Evolutionary conservation across 2,329 filamentous ascomycete genomes (phyloP), one percentile per base, ranked within the genome.

Genomic region (Fusarium hostae): DNA sequence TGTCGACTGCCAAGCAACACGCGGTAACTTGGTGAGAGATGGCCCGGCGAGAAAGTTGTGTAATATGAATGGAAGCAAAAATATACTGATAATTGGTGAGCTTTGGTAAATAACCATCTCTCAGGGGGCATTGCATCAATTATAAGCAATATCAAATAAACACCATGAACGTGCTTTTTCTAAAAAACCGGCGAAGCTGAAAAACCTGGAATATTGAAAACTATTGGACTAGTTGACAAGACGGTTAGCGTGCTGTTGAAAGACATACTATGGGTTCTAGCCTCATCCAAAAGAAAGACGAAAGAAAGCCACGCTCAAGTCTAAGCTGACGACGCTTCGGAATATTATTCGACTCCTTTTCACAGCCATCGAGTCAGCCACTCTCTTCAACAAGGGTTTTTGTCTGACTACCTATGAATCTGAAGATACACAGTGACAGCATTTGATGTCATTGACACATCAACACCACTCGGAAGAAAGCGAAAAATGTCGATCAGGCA

Each of bases 381-480:
- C 45, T 41, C 34, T 40, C 30, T 45, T 9, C 26, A 35, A 26
- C 28, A 35, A 57, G 32, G 34, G 39, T 2, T 51, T 24, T 40
- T 18, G 15, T 45, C n/a, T 32, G 22, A 18, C 12, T 26, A 26
- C 26, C 26, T n/a, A 15, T 28, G 20, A 37, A 22, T 24, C 22
- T 12, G 9, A 55, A 15, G 40, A 28, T 35, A n/a, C 28, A 44
- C n/a, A 63, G 62, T 26, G 39, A 37, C 15, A 37, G 26, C 30
- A 59, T 67, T 47, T 61, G 54, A 67, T 66, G 55, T 43, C 47
- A 59, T 24, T 24, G 48, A 13, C 34, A 61, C 22, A 35, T 43
- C 45, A 59, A 63, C 22, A 15, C n/a, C 48, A 50, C 56, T 66
- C 68, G 64, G 69, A 71, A 71, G 51, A 60, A 68, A 55, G 70